phyloP scores from a whole-genome alignment of 164 flowering plant species.

The Vitis amurensis region DNA sequence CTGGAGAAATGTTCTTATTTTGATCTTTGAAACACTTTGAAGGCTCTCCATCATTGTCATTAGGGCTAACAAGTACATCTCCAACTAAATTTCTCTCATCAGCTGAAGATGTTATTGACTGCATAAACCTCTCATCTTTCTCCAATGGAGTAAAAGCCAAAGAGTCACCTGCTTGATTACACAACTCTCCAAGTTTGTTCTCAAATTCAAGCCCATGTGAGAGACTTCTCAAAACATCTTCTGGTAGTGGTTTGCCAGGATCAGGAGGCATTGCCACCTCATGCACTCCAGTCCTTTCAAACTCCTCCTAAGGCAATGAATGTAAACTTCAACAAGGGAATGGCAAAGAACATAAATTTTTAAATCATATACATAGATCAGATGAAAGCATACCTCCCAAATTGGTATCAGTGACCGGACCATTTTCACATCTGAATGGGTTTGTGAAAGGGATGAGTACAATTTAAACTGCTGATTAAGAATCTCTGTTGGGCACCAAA shows the following conservation, averaged over 20 bases:
- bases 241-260: constrained; percentile 67
- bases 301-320: constrained; percentile 66
- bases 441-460: constrained; percentile 77
- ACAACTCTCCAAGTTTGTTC: constrained; percentile 40
- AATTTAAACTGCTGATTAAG: constrained; percentile 71
- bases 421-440: constrained; percentile 78
- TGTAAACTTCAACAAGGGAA: constrained; percentile 5
- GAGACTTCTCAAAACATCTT: constrained; percentile 55
- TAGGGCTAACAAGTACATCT: constrained; percentile 10
- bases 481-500: constrained; percentile 56
- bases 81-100: constrained; percentile 27
- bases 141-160: constrained; percentile 17
- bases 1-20: constrained; percentile 11
- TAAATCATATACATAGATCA: background rate
- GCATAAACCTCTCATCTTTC: constrained; percentile 26
- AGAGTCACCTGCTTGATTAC: constrained; percentile 22
- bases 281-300: constrained; percentile 68
- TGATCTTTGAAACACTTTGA: constrained; percentile 21
- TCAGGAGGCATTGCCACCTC: constrained; percentile 41
- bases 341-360: background rate
- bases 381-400: constrained; percentile 79
- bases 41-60: constrained; percentile 14
- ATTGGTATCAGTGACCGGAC: constrained; percentile 96
- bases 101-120: constrained; percentile 27
- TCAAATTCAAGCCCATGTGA: constrained; percentile 49